Evolutionary conservation across 2,329 filamentous ascomycete genomes (phyloP).

Genomic region (Leptoxyphium fumago): DNA sequence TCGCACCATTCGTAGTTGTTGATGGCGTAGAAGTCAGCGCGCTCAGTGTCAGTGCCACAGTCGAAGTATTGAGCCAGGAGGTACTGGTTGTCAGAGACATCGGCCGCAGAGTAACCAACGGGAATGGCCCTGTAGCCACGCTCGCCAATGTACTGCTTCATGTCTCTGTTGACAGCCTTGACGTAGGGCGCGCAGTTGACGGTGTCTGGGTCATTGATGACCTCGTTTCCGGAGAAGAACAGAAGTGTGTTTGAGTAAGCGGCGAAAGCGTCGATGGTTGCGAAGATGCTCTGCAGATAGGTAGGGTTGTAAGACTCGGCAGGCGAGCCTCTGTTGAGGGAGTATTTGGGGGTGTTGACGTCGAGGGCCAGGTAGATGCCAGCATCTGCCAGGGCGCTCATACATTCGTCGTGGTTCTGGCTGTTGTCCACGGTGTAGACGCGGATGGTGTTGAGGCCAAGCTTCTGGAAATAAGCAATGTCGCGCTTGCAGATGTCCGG

Average conservation of each 20-base stretch:
- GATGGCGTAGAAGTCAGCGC: slow-evolving; percentile 79
- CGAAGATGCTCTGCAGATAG: slow-evolving; percentile 76
- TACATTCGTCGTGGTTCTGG: slow-evolving; percentile 67
- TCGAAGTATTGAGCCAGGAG: slow-evolving; percentile 88
- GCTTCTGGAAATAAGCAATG: slow-evolving; percentile 64
- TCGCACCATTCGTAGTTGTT: slow-evolving; percentile 85
- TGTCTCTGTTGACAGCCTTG: slow-evolving; percentile 59
- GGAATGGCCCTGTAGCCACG: slow-evolving; percentile 54
- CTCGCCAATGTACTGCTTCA: slow-evolving; percentile 67
- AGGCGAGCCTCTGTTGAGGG: slow-evolving; percentile 65
- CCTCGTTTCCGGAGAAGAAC: slow-evolving; percentile 69
- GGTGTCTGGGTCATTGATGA: slow-evolving; percentile 51
- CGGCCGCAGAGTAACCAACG: slow-evolving; percentile 71
- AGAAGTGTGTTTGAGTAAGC: slow-evolving; percentile 77
- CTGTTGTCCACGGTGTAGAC: slow-evolving; percentile 90
- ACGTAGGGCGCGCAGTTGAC: slow-evolving; percentile 54
- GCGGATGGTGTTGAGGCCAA: slow-evolving; percentile 82
- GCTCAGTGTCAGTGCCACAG: slow-evolving; percentile 70
- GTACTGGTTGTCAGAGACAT: slow-evolving; percentile 71
- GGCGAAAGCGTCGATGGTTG: slow-evolving; percentile 71
- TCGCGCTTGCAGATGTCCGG: slow-evolving; percentile 58
- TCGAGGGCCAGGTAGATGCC: slow-evolving; percentile 88
- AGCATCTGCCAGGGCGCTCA: slow-evolving; percentile 63
- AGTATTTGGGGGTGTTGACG: slow-evolving; percentile 83
- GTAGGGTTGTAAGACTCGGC: slow-evolving; percentile 67